phyloP scores from a whole-genome alignment of 2,329 filamentous ascomycete genomes.

The Monosporascus sp. region DNA sequence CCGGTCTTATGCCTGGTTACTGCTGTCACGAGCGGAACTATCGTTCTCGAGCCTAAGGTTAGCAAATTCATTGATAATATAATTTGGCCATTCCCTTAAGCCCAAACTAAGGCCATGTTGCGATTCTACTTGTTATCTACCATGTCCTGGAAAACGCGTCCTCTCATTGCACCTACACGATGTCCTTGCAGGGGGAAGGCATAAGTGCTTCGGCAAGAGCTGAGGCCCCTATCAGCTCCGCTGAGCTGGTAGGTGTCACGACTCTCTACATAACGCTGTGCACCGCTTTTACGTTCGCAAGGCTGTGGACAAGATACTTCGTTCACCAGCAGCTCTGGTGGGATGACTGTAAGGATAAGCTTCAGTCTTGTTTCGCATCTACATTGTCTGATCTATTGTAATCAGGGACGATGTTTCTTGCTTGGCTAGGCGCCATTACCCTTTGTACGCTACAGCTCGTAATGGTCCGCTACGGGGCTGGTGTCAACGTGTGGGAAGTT shows the following conservation, averaged over 20 bases:
- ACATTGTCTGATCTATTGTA: background rate
- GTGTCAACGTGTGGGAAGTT: slow-evolving; percentile 15
- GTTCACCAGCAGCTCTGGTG: slow-evolving; percentile 20
- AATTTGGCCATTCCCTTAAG: too few relatives aligned
- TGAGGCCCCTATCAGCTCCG: slow-evolving; percentile 4
- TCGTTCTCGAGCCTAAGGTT: too few relatives aligned
- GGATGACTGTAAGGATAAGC: slow-evolving; percentile 18
- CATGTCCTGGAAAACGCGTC: background rate
- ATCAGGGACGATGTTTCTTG: slow-evolving; percentile 14
- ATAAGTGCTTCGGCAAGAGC: slow-evolving; percentile 12
- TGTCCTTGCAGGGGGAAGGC: background rate
- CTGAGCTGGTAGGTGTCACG: slow-evolving; percentile 8
- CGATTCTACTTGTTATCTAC: background rate
- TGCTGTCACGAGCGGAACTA: too few relatives aligned
- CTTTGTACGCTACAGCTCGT: slow-evolving; percentile 10
- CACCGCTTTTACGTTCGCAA: slow-evolving; percentile 11
- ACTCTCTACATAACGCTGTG: slow-evolving; percentile 23
- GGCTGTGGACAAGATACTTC: slow-evolving; percentile 14
- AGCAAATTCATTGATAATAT: too few relatives aligned
- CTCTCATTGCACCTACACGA: background rate
- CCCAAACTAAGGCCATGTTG: too few relatives aligned
- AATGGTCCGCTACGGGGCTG: slow-evolving; percentile 13
- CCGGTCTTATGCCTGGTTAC: too few relatives aligned
- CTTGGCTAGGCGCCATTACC: slow-evolving; percentile 13
- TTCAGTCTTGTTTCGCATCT: background rate